Evolutionary conservation across 1,284 basidiomycete genomes (phyloP), one percentile per base, ranked within the genome.

Genomic region (Caloboletus firmus): DNA sequence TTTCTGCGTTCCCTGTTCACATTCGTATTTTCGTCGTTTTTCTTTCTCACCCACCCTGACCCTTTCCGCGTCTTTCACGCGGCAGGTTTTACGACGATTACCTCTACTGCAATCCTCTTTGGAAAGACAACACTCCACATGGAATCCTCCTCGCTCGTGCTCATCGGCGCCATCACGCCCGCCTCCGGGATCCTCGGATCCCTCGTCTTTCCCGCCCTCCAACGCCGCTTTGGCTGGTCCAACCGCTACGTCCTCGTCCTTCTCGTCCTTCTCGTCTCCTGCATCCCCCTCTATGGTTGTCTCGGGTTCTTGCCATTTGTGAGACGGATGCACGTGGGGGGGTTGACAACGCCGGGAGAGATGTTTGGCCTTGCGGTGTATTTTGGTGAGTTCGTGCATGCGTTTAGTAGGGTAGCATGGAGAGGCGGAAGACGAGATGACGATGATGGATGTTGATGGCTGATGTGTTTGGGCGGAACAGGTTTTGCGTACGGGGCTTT

Each of bases 351-450:
- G 0, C 82, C 83, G 11, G 83, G 76, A 1, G 93, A 97, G 74
- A 92, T 97, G 89, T 95, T 86, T 67, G 83, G 74, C 0, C 75
- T 95, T 4, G 89, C 91, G 0, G 76, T 87, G 1, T 89, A 87
- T 70, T 97, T 96, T 62, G 93, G 93, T 75, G 47, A 39, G 71
- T 61, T 3, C 10, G 15, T 5, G 28, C 0, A 11, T 26, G 31
- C 15, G 37, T 3, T 7, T 17, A 8, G 5, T 9, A 8, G 26
- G 6, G 26, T 28, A 7, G 26, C 26, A n/a, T 3, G 30, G 2
- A 10, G 7, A 26, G 9, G 17, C 0, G 5, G 39, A 11, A 12
- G 36, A 35, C 7, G 18, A 13, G 28, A 37, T 11, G 30, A 39
- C 20, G 39, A 18, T 9, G 5, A 13, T 43, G 40, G 28, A 31